Base-by-base conservation (phyloP, 768 basidiomycete genomes). In the Suillus placidus region DNA sequence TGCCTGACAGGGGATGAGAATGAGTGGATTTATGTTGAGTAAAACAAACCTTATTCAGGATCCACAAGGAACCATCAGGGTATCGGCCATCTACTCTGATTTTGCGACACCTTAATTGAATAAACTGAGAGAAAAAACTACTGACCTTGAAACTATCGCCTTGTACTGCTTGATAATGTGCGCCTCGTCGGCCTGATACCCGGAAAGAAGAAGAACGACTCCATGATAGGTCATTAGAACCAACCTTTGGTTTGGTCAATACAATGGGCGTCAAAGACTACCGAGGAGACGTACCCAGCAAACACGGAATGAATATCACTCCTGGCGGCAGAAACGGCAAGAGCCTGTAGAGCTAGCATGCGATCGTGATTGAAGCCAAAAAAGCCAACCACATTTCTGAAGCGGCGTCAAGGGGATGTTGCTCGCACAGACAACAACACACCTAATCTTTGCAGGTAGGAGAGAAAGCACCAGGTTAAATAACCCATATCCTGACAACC, bases 381-480 rank as follows among this genome's bases (percentile, higher is more conserved):
- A 71, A 93, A 85, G 18, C 92, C 91, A 1, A 92, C 90, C 2
- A 94, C 80, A 23, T 83, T 77, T 77, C 92, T 91, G 66, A 14
- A 58, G 58, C n/a, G 56, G 37, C 52, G 40, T n/a, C 18, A 57
- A 52, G 34, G 54, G 23, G 30, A 61, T 13, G 32, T 38, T 37
- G 8, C 30, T 45, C 40, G 30, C 16, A 32, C 9, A 32, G 5
- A 23, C 61, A 32, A 23, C 16, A 12, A 73, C 85, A 62, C 67
- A 91, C 90, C 89, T 87, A 63, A 89, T 79, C 70, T 84, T 87
- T 67, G 87, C 87, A 20, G 92, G 93, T 16, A 94, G 77, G 20
- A 94, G 75, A 4, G 90, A 92, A 65, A 94, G 87, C 12, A 93
- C 88, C 56, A 94, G 83, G 72, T 93, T 93, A 78, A 94, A 94